Evolutionary conservation across 495 filamentous ascomycete species (phyloP).

Genomic region (Hypoxylon lienhwacheense): DNA sequence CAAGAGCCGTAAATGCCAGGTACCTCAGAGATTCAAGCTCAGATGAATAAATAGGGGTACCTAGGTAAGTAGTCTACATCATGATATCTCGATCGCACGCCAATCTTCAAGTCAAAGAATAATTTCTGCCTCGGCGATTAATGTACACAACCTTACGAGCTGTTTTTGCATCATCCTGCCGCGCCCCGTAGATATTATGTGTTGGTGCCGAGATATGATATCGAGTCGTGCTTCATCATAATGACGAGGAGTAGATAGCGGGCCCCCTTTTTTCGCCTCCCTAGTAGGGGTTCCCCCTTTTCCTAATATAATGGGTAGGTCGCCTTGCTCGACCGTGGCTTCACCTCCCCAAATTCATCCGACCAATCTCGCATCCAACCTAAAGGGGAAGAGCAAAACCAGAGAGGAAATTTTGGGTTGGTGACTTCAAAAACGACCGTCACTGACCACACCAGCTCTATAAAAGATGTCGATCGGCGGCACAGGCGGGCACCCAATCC

Average conservation of each 20-base stretch:
- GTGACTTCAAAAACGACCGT: no score
- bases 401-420: no score
- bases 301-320: no score
- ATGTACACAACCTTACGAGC: slow-evolving; percentile 5
- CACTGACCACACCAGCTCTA: no score
- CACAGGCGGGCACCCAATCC: slow-evolving; percentile 19
- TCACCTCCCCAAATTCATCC: no score
- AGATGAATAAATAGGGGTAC: no score
- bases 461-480: slow-evolving; percentile 33
- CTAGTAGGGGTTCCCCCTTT: no score
- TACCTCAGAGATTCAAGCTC: neutral
- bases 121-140: neutral
- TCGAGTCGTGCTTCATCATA: slow-evolving; percentile 11
- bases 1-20: no score
- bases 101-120: neutral
- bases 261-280: no score
- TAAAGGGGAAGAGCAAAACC: no score
- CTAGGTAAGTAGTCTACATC: neutral
- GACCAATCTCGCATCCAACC: no score
- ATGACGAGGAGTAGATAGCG: slow-evolving; percentile 25
- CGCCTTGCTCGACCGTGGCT: no score
- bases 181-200: neutral
- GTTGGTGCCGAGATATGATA: slow-evolving; percentile 1
- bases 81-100: slow-evolving; percentile 3
- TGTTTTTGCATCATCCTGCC: slow-evolving; percentile 6